Conservation (phyloP, 1,284 basidiomycete genomes). For the Wolfiporia cocos region DNA sequence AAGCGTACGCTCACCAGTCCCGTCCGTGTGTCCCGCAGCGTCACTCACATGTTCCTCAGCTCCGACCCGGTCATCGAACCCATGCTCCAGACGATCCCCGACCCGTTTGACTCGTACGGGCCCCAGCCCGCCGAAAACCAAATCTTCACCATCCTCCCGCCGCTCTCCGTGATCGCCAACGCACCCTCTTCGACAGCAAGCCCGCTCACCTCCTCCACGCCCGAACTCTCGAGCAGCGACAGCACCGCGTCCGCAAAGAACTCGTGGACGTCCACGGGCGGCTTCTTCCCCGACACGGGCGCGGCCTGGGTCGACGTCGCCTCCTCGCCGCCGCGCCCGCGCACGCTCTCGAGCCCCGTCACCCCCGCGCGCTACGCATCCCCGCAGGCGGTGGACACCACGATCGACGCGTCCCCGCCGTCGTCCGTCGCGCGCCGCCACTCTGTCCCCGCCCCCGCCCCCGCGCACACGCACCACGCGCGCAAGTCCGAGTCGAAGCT, state of each 20-base stretch:
- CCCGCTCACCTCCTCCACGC: constrained; percentile 33
- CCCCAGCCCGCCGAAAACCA: constrained; percentile 84
- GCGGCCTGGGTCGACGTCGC: constrained; percentile 31
- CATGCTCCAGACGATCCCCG: constrained; percentile 84
- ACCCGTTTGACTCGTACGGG: constrained; percentile 91
- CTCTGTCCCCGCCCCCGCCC: constrained; percentile 38
- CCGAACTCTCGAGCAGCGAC: constrained; percentile 31
- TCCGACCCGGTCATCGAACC: constrained; percentile 89
- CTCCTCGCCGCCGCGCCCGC: constrained; percentile 24
- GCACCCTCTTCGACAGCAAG: constrained; percentile 36
- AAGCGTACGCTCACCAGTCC: constrained; percentile 45
- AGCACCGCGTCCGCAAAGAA: constrained; percentile 20
- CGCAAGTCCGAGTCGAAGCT: constrained; percentile 65
- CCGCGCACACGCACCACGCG: constrained; percentile 29
- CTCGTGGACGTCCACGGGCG: constrained; percentile 23
- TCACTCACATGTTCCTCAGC: constrained; percentile 31
- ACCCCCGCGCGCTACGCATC: constrained; percentile 34
- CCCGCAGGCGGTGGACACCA: constrained; percentile 31
- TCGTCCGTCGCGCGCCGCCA: constrained; percentile 36
- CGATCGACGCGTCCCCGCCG: constrained; percentile 41
- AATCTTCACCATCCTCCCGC: constrained; percentile 88
- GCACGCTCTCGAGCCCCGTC: constrained; percentile 32
- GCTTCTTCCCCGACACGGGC: constrained; percentile 26
- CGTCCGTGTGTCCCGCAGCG: not conserved
- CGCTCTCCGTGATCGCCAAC: constrained; percentile 68